phyloP scores from a whole-genome alignment of 2,329 filamentous ascomycete genomes.

The Xylaria multiplex region DNA sequence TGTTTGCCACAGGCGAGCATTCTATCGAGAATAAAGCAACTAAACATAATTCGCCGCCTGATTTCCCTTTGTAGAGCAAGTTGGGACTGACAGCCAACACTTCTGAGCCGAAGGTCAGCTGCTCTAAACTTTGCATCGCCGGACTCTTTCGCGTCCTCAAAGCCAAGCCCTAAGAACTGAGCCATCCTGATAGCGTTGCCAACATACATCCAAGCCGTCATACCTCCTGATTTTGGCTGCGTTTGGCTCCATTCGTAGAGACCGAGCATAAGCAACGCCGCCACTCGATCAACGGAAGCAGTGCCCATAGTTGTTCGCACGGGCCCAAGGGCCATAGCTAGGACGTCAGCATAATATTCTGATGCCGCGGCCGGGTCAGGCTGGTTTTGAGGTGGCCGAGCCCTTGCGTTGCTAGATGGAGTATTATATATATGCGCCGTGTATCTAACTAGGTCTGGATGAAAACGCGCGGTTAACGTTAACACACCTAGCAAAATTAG shows the following conservation, averaged over 20 bases:
- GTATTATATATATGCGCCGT: conserved; percentile 55
- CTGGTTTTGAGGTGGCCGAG: conserved; percentile 50
- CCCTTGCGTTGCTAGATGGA: conserved; percentile 50
- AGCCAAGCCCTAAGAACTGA: conserved; percentile 69
- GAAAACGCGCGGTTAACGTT: conserved; percentile 75
- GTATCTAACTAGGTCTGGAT: conserved; percentile 67
- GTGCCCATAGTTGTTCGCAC: conserved; percentile 59
- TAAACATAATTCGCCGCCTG: conserved; percentile 76
- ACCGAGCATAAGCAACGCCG: conserved; percentile 76
- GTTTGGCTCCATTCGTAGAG: conserved; percentile 77
- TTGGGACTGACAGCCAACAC: conserved; percentile 41
- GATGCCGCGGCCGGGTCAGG: conserved; percentile 66
- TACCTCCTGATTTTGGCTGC: conserved; percentile 59
- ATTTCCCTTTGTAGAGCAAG: conserved; percentile 70
- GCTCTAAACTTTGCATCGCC: conserved; percentile 41
- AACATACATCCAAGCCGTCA: conserved; percentile 73
- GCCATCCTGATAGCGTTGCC: conserved; percentile 72
- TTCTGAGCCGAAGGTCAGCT: conserved; percentile 38
- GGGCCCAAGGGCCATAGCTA: conserved; percentile 62
- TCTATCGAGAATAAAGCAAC: conserved; percentile 77
- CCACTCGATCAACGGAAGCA: conserved; percentile 70
- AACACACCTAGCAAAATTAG: conserved; percentile 73
- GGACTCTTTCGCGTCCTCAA: conserved; percentile 56
- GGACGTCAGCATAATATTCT: conserved; percentile 71
- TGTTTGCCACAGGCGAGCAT: conserved; percentile 73